Evolutionary conservation across 164 flowering plant species (phyloP), one percentile per base, ranked within the genome.

Genomic region (Aristolochia contorta): DNA sequence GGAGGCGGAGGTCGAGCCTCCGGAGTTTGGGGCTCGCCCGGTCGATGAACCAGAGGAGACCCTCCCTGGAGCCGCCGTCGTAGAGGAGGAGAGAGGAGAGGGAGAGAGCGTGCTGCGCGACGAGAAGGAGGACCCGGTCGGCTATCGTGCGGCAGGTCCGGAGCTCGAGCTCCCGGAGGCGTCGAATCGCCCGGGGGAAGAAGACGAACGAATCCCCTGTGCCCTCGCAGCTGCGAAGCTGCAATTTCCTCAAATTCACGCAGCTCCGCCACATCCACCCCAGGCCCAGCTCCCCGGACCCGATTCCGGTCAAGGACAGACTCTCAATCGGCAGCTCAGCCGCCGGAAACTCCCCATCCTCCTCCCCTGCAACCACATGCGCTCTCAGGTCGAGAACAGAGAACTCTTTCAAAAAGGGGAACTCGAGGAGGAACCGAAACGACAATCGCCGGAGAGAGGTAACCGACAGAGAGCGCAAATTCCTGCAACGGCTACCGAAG

Each of bases 221-320:
- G 6, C 88, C 77, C 60, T 77, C 83, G 33, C 97, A 87, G 74
- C 75, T 76, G 43, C 75, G 66, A 12, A 88, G 74, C 67, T 68
- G 61, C 61, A 87, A 48, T 12, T 57, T 79, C 60, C 60, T 70
- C 14, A 87, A 70, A 54, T 60, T 83, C 25, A 23, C 72, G 47
- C 86, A 81, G 62, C 72, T 87, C 68, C 77, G 79, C 94, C 94
- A 86, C 12, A 91, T 65, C 89, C 84, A 88, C 22, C 73, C 68
- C 0, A 86, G 13, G 6, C 80, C 82, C 20, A 25, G 24, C 67
- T 84, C 91, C 16, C 77, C 81, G 5, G 63, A 41, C 0, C 69
- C 27, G 45, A 87, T 73, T 13, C 91, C 91, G 0, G 84, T 62
- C 41, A 90, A 53, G 59, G 72, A 72, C 46, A 90, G 74, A 56